Conservation (phyloP, 192 early-diverging fungal genomes). For the Thoreauomyces humboldtii region DNA sequence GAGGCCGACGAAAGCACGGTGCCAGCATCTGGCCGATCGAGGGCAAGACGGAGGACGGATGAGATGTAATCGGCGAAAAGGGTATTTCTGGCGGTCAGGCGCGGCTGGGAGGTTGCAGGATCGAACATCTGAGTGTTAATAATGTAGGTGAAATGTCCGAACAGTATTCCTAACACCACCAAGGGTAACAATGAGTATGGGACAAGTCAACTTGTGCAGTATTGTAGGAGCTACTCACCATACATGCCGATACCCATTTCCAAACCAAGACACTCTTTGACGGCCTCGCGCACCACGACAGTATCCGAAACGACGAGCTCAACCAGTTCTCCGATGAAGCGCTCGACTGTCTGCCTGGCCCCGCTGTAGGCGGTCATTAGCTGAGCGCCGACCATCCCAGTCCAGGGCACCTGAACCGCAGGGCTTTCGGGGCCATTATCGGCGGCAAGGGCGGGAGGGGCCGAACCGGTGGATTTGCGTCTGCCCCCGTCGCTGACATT, state of each 20-base stretch:
- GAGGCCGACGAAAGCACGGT: background rate
- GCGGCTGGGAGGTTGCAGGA: constrained; percentile 43
- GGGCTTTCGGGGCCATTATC: background rate
- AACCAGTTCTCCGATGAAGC: constrained; percentile 70
- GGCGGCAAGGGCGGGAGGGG: background rate
- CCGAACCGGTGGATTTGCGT: constrained; percentile 21
- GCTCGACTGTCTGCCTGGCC: constrained; percentile 55
- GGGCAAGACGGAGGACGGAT: constrained; percentile 14
- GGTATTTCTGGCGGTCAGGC: constrained; percentile 59
- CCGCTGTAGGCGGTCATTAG: constrained; percentile 20
- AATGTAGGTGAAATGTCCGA: constrained; percentile 33
- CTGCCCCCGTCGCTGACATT: background rate
- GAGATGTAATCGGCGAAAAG: constrained; percentile 54
- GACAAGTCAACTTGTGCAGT: background rate
- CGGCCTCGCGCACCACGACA: constrained; percentile 68
- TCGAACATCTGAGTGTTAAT: constrained; percentile 61
- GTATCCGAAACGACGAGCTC: constrained; percentile 73
- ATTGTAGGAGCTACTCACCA: constrained; percentile 33
- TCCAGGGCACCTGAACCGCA: constrained; percentile 15
- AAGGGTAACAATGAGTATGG: background rate
- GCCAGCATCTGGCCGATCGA: constrained; percentile 18
- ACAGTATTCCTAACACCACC: constrained; percentile 32
- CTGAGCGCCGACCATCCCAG: constrained; percentile 18
- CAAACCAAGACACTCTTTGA: constrained; percentile 75
- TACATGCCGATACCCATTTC: constrained; percentile 70